A percentile compares a stretch with the other conserved stretches of the same genome.
These are phyloP conservation scores for Barbarea vulgaris DNA, from an alignment of 345 rosid genomes.

Conservation along the genomic window DNA sequence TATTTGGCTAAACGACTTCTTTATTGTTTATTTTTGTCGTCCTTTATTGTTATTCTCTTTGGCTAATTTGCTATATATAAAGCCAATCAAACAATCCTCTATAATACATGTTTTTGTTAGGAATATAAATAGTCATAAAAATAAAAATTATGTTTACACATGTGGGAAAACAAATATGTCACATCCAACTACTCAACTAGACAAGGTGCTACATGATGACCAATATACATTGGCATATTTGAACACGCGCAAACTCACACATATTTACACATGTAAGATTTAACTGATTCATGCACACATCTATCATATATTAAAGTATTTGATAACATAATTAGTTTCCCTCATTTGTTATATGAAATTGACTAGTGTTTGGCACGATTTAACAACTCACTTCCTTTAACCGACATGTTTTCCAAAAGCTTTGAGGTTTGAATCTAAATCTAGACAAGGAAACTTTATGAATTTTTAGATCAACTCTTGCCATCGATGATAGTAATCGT, in stretches of 20 bases:
- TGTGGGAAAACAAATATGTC: neutral
- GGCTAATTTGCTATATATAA: neutral
- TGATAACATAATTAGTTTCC: neutral
- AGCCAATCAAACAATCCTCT: neutral
- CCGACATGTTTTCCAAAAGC: neutral
- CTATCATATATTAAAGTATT: neutral
- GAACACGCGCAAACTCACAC: conserved; percentile 5
- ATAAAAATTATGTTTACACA: neutral
- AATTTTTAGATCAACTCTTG: neutral
- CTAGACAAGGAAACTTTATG: neutral
- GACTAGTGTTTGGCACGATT: neutral
- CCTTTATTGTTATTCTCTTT: neutral
- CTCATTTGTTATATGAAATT: neutral
- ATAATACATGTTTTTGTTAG: neutral
- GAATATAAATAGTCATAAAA: neutral
- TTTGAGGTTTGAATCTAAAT: neutral
- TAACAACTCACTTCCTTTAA: neutral
- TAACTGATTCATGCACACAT: neutral
- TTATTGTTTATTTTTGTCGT: neutral
- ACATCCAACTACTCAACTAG: neutral
- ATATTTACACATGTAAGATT: neutral
- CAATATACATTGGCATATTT: neutral
- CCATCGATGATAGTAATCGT: neutral
- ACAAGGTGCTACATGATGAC: neutral
- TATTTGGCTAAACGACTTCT: neutral